Evolutionary conservation across 2,329 filamentous ascomycete genomes (phyloP).

Genomic region (Metarhizium anisopliae): DNA sequence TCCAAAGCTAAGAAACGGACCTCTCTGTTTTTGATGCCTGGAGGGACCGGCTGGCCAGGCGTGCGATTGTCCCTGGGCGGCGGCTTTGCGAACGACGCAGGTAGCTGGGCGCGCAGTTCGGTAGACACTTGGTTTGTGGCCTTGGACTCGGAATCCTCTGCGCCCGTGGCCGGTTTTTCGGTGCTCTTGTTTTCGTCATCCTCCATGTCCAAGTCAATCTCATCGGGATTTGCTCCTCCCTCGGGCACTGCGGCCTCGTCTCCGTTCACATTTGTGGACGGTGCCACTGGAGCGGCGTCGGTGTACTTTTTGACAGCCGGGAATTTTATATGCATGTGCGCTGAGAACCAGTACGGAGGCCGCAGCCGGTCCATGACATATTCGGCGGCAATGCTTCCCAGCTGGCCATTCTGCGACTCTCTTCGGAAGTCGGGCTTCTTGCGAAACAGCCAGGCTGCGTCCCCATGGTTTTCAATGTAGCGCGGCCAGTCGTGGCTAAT

Average conservation of each 20-base stretch:
- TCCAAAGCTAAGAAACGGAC: constrained; percentile 86
- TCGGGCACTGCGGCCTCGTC: not conserved
- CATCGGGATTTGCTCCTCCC: constrained; percentile 47
- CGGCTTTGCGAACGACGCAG: constrained; percentile 58
- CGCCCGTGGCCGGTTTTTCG: not conserved
- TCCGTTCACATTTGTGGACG: not conserved
- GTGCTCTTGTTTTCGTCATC: constrained; percentile 23
- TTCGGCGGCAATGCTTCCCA: constrained; percentile 74
- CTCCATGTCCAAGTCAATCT: constrained; percentile 61
- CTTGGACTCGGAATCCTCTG: not conserved
- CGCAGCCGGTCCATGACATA: constrained; percentile 73
- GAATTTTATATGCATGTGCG: constrained; percentile 87
- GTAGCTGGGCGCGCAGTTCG: constrained; percentile 63
- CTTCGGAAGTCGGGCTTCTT: constrained; percentile 66
- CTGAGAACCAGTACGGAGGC: constrained; percentile 85
- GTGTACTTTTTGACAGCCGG: constrained; percentile 55
- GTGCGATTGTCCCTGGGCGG: constrained; percentile 25
- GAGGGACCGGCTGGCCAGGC: constrained; percentile 56
- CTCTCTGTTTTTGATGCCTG: constrained; percentile 64
- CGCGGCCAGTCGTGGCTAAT: constrained; percentile 95
- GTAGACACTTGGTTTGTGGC: constrained; percentile 39
- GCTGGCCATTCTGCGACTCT: constrained; percentile 64
- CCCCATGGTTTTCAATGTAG: constrained; percentile 69
- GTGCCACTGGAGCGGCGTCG: constrained; percentile 16
- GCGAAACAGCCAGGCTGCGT: constrained; percentile 58